A percentile compares a stretch with the other conserved stretches of the same genome.
Evolutionary conservation across 306 rosid genomes (phyloP).

Genomic region (Prunus mira): DNA sequence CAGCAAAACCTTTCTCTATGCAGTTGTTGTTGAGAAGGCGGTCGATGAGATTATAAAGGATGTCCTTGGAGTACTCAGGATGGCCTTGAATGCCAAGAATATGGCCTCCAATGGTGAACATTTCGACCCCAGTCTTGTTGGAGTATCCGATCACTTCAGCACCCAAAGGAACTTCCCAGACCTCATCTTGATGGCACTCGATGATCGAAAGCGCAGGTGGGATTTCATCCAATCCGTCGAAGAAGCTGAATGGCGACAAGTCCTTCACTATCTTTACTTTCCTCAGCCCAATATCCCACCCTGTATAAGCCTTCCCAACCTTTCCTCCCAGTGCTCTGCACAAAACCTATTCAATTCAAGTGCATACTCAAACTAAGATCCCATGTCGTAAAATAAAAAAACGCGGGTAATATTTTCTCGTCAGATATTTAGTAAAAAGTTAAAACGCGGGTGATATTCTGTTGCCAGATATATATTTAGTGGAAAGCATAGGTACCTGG

Average conservation of each 20-base stretch:
- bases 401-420: background rate
- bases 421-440: background rate
- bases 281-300: conserved; percentile 72
- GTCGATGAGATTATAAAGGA: conserved; percentile 48
- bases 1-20: conserved; percentile 47
- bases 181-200: conserved; percentile 68
- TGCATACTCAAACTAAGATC: too few relatives aligned
- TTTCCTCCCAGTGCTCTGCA: conserved; percentile 77
- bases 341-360: conserved; percentile 37
- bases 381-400: background rate
- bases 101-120: conserved; percentile 53
- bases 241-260: conserved; percentile 11
- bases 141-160: conserved; percentile 64
- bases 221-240: conserved; percentile 28
- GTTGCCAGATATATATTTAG: too few relatives aligned
- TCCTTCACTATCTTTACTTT: conserved; percentile 43
- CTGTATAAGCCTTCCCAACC: conserved; percentile 48
- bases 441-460: too few relatives aligned
- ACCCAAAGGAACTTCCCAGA: conserved; percentile 57
- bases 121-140: conserved; percentile 63
- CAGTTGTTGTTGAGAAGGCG: conserved; percentile 39
- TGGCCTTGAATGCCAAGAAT: conserved; percentile 75
- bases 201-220: conserved; percentile 43
- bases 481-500: conserved; percentile 37
- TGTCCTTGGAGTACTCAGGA: conserved; percentile 65